Conservation (phyloP, 75 land plant species). For the Larix kaempferi region DNA sequence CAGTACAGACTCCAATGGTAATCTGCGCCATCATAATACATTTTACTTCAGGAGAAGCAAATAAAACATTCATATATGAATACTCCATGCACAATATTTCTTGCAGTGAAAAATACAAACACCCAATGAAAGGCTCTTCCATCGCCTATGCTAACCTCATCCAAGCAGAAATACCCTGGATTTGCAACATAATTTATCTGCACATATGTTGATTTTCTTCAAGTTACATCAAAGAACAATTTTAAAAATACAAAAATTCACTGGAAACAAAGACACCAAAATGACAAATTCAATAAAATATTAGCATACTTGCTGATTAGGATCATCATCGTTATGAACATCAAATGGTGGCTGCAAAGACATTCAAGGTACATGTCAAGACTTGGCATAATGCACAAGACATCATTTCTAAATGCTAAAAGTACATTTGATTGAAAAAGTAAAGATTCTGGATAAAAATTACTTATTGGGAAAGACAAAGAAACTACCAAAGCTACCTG, state of each 20-base stretch:
- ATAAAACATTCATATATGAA: background rate
- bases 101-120: background rate
- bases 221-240: background rate
- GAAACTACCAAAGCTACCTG: conserved; percentile 56
- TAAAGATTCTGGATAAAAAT: background rate
- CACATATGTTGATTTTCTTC: background rate
- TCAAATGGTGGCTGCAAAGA: conserved; percentile 77
- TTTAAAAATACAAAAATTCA: background rate
- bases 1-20: conserved; percentile 68
- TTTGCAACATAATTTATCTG: conserved; percentile 71
- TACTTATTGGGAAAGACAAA: background rate
- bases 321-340: conserved; percentile 37
- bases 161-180: conserved; percentile 55
- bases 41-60: background rate
- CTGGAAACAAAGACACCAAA: background rate
- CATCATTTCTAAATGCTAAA: background rate
- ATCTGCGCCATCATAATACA: conserved; percentile 34
- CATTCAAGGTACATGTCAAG: background rate
- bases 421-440: background rate
- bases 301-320: conserved; percentile 55
- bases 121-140: background rate
- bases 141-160: conserved; percentile 68
- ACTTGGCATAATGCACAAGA: background rate
- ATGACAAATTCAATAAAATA: background rate
- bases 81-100: background rate